These are phyloP conservation scores for Fusarium sp. DNA, from an alignment of 2,329 filamentous ascomycete species.

Conservation along the genomic window DNA sequence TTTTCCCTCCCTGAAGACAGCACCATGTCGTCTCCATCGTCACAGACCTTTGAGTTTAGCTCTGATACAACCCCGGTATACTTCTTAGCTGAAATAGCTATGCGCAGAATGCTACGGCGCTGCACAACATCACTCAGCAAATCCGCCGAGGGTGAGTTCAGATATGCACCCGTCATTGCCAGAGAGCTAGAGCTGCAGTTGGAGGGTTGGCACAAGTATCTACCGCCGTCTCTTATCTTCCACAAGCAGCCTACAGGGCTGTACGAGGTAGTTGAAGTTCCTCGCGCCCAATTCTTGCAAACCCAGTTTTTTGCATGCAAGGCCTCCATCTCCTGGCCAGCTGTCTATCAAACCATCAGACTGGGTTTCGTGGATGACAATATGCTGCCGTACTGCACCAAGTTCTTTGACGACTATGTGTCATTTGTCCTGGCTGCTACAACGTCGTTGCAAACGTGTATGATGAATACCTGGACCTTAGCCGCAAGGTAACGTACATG, in stretches of 20 bases:
- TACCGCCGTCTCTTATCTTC: constrained; percentile 21
- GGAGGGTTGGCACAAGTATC: constrained; percentile 49
- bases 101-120: constrained; percentile 49
- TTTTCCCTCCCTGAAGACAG: neutral
- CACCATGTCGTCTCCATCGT: neutral
- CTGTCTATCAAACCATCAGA: constrained; percentile 5
- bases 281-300: neutral
- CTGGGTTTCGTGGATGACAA: neutral
- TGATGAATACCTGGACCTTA: constrained; percentile 3
- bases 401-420: constrained; percentile 5
- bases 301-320: constrained; percentile 7
- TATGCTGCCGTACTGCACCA: neutral
- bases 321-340: constrained; percentile 8
- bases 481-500: neutral
- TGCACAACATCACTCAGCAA: constrained; percentile 43
- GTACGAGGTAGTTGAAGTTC: neutral
- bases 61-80: constrained; percentile 35
- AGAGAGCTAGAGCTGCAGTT: constrained; percentile 49
- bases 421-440: neutral
- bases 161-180: constrained; percentile 46
- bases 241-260: neutral
- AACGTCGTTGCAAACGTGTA: neutral
- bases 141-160: constrained; percentile 28
- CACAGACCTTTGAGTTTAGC: neutral
- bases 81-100: constrained; percentile 50